These are phyloP conservation scores for Sphenostylis stenocarpa DNA, from an alignment of 306 rosid species.

Conservation along the genomic window DNA sequence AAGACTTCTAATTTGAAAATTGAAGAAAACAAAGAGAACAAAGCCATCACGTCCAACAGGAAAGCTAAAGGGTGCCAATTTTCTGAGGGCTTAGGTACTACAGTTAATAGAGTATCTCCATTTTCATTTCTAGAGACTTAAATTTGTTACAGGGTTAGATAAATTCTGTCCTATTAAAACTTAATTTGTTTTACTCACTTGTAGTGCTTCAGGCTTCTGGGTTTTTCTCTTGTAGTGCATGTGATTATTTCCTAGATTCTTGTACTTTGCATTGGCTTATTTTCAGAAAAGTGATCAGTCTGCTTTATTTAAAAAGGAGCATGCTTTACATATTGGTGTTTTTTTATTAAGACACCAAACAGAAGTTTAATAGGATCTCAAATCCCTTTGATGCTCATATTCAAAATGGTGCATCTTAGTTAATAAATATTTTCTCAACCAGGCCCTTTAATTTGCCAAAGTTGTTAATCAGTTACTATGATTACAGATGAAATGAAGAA, in stretches of 20 bases:
- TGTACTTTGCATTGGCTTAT: slow-evolving; percentile 23
- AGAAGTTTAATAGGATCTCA: neutral
- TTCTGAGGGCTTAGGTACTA: slow-evolving; percentile 42
- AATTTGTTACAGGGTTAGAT: slow-evolving; percentile 1
- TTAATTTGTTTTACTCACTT: neutral
- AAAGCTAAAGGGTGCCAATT: slow-evolving; percentile 29
- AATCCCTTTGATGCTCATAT: slow-evolving; percentile 9
- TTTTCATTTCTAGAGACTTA: neutral
- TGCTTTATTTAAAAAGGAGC: neutral
- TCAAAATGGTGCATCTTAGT: slow-evolving; percentile 7
- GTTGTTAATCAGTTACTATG: neutral
- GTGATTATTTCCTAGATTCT: slow-evolving; percentile 19
- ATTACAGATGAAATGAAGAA: slow-evolving; percentile 40
- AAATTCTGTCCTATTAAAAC: neutral
- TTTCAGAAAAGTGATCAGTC: slow-evolving; percentile 37
- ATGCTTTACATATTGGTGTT: slow-evolving; percentile 14
- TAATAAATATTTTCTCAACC: neutral
- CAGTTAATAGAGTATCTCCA: slow-evolving; percentile 28
- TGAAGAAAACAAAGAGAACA: slow-evolving; percentile 6
- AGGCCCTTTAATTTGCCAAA: neutral
- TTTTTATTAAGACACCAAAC: slow-evolving; percentile 15
- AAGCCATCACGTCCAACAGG: slow-evolving; percentile 13
- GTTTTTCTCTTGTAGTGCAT: neutral
- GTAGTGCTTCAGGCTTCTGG: neutral
- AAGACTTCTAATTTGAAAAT: slow-evolving; percentile 24